These are phyloP conservation scores for Polychaeton citri DNA, from an alignment of 2,329 filamentous ascomycete genomes.

Conservation along the genomic window DNA sequence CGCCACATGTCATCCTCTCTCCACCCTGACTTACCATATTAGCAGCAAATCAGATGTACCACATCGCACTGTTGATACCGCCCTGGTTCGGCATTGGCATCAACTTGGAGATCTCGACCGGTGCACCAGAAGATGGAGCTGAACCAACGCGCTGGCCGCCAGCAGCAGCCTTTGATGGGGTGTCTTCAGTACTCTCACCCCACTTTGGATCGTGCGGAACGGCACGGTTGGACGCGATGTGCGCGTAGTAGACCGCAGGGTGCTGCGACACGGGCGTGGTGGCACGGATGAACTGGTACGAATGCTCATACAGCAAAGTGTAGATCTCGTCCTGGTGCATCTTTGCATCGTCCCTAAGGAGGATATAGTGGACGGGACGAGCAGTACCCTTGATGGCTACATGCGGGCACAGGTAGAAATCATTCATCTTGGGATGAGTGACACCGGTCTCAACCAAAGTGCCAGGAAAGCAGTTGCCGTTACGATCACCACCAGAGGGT, in stretches of 20 bases:
- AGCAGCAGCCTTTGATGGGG: constrained; percentile 11
- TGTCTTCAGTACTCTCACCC: constrained; percentile 10
- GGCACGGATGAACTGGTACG: constrained; percentile 82
- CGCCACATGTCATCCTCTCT: no score
- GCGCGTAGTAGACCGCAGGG: constrained; percentile 91
- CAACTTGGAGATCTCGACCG: constrained; percentile 20
- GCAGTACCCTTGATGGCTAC: constrained; percentile 87
- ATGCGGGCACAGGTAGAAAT: constrained; percentile 65
- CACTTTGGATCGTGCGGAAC: constrained; percentile 54
- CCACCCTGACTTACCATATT: no score
- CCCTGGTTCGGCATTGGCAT: constrained; percentile 27
- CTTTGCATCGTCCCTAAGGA: constrained; percentile 68
- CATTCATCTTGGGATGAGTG: constrained; percentile 82
- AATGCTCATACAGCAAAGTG: constrained; percentile 86
- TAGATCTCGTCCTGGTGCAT: constrained; percentile 59
- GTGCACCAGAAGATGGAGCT: not conserved
- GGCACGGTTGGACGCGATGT: constrained; percentile 72
- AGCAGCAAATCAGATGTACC: constrained; percentile 33
- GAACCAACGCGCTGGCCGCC: constrained; percentile 6
- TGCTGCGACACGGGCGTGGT: constrained; percentile 83
- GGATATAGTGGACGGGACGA: constrained; percentile 72
- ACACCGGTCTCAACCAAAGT: constrained; percentile 78
- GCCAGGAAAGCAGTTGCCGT: constrained; percentile 72
- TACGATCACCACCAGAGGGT: constrained; percentile 50
- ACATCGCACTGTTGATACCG: constrained; percentile 32